These are phyloP conservation scores for Ophiocordyceps unilateralis DNA, from an alignment of 2,329 filamentous ascomycete species.

Conservation along the genomic window DNA sequence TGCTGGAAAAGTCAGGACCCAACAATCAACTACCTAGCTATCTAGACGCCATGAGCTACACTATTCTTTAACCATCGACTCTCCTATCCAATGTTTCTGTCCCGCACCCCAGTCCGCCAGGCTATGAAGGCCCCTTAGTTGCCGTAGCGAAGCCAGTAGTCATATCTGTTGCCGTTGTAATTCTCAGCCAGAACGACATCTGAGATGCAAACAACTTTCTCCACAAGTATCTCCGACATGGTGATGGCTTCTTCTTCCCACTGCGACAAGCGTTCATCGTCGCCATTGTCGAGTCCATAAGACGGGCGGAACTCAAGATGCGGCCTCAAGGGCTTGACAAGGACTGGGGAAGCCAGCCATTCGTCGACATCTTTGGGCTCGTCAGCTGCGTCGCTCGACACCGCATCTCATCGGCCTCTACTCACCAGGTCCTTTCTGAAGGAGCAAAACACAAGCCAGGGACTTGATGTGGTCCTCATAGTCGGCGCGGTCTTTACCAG, in stretches of 20 bases:
- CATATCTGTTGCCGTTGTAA: background rate
- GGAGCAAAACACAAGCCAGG: background rate
- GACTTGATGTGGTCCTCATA: conserved; percentile 1
- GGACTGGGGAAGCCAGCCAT: background rate
- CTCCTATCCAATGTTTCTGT: no score
- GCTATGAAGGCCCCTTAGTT: background rate
- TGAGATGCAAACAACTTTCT: background rate
- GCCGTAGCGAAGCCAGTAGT: background rate
- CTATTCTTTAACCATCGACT: no score
- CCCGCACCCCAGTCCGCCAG: background rate
- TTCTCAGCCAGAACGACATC: background rate
- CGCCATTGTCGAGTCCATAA: background rate
- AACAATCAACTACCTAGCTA: background rate
- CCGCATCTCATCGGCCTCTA: background rate
- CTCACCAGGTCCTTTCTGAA: background rate
- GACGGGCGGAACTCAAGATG: background rate
- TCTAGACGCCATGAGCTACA: no score
- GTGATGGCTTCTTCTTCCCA: background rate
- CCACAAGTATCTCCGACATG: background rate
- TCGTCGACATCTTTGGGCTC: background rate
- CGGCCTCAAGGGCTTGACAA: background rate
- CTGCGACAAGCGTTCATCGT: background rate
- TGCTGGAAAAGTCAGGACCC: no score
- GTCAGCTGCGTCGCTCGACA: background rate
- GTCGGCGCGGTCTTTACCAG: background rate